Evolutionary conservation across 768 basidiomycete genomes (phyloP), one percentile per base, ranked within the genome.

Genomic region (Suillus sp.): DNA sequence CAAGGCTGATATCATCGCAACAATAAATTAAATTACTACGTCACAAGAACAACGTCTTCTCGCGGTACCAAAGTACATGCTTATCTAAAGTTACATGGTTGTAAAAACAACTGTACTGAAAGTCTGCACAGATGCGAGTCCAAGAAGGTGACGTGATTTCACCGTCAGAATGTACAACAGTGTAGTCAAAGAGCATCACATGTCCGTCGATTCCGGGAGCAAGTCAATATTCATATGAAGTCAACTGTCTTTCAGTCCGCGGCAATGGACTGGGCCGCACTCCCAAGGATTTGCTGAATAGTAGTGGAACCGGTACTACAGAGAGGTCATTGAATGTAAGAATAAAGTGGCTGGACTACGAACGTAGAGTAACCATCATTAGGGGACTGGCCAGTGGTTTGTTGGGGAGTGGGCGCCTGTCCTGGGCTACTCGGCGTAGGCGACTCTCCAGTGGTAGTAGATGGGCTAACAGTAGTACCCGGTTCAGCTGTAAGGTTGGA

Each of bases 341-440:
- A 40, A 43, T 27, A 59, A 65, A 62, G 56, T 25, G 55, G n/a
- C 22, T 16, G 20, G 18, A 37, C 22, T 30, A 66, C 77, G 45
- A 47, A 77, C 75, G 58, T 77, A 42, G 79, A 78, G 68, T 89
- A 89, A 71, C 88, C 88, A 73, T 90, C 88, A 62, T 87, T 85
- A 32, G 88, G 88, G 3, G 86, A 85, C n/a, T 78, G 59, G 8
- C 84, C 85, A 5, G 81, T 82, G 22, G 74, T 69, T 68, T 32
- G 62, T 74, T 7, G 72, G 64, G 38, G 75, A 30, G 70, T 66
- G 8, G 72, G 67, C 0, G 79, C 83, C 8, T 76, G 74, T 50
- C 54, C 54, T 56, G 54, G 35, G 22, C 54, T 56, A 25, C 35
- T 25, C 22, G 54, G 54, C 35, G 54, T 56, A 25, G 54, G 3